Evolutionary conservation across 179 eudicot genomes (phyloP).

Genomic region (Beta macrorhiza): DNA sequence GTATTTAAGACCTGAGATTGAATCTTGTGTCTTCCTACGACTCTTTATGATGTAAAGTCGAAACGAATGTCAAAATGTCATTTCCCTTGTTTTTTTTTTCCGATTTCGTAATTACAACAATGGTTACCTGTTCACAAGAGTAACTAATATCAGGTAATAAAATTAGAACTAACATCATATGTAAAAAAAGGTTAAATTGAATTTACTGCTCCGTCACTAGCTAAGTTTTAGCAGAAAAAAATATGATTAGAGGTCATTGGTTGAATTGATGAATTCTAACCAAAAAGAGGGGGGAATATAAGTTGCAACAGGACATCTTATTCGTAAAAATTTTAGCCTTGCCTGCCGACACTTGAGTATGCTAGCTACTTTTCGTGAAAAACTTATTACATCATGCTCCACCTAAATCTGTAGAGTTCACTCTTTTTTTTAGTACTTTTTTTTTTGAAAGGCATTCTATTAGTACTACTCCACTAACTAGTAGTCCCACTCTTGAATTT

Average conservation of each 20-base stretch:
- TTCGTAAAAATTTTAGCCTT: not conserved
- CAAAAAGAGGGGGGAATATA: not conserved
- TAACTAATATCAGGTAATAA: no score
- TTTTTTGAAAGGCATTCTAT: no score
- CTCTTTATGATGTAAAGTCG: no score
- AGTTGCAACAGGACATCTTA: not conserved
- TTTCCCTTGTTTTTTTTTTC: no score
- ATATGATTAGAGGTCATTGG: not conserved
- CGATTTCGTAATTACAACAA: no score
- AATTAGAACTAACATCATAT: no score
- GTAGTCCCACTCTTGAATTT: slow-evolving; percentile 2
- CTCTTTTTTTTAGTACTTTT: not conserved
- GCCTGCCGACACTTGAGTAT: slow-evolving; percentile 24
- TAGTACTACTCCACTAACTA: not conserved
- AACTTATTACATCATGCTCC: slow-evolving; percentile 7
- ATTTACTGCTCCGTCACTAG: not conserved
- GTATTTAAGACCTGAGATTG: no score
- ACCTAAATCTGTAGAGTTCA: slow-evolving; percentile 6
- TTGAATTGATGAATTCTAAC: no score
- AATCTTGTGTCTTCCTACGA: not conserved
- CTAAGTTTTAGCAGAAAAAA: not conserved
- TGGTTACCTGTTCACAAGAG: not conserved
- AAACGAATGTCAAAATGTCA: no score
- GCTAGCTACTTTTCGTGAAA: not conserved
- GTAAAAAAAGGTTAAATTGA: not conserved